Evolutionary conservation across 2,329 filamentous ascomycete species (phyloP), one percentile per base, ranked within the genome.

Genomic region (Arachnomyces sp.): DNA sequence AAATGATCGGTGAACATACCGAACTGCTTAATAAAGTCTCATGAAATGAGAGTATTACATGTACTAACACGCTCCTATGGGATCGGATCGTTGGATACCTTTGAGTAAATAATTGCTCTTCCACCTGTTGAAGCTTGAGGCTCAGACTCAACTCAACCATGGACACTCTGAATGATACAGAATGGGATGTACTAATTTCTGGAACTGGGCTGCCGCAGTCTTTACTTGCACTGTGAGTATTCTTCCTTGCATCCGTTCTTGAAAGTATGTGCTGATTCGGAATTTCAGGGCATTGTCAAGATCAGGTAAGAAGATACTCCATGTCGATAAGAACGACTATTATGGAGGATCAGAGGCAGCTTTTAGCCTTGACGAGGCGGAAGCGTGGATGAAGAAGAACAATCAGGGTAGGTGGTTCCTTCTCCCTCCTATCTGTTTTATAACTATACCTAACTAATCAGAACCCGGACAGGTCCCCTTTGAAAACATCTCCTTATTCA

Each of bases 281-380:
- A 25, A 48, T 50, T 74, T n/a, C n/a, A 96, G 90, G 74, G 84
- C 90, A 55, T 75, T 96, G 54, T 96, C 90, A 51, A 82, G 89
- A 57, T 94, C 88, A 47, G 82, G 81, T 59, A 94, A 94, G 72
- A 92, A 86, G 55, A 77, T 95, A 50, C 76, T 96, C 44, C 90
- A 96, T 61, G 70, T 95, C 59, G 90, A 96, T 59, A 75, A 77
- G 48, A 89, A 94, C 66, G 73, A 80, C 46, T 94, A 86, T 64
- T 96, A 96, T 66, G 90, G 90, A 54, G 84, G 84, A 39, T 62
- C 81, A 30, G 87, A 94, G 58, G 88, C 90, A 47, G 86, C 87
- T 2, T 76, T 96, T 50, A 92, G 81, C 62, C 70, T 95, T 28
- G 76, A 85, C 46, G 90, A 95, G 59, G 81, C 78, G 29, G 81